Conservation (phyloP, 345 rosid species). For the Melaleuca alternifolia region DNA sequence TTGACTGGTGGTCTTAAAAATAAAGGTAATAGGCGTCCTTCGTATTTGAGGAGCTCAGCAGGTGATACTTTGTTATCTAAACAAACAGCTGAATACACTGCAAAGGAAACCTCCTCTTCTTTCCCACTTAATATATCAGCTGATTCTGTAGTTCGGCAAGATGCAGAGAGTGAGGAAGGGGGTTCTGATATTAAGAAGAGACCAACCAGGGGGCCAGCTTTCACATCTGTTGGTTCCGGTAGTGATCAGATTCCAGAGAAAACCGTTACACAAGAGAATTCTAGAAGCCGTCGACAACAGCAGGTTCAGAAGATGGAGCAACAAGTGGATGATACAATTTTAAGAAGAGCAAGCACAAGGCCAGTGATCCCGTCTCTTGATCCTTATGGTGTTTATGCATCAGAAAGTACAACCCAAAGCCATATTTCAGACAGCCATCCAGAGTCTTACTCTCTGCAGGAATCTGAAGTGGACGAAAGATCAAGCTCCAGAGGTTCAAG, state of each 20-base stretch:
- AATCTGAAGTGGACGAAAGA: slow-evolving; percentile 14
- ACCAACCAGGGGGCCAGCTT: slow-evolving; percentile 12
- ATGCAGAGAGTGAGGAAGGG: slow-evolving; percentile 12
- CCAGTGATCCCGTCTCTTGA: not conserved
- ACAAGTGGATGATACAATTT: not conserved
- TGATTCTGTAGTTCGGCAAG: slow-evolving; percentile 17
- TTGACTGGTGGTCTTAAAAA: slow-evolving; percentile 46
- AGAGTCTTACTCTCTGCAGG: slow-evolving; percentile 11
- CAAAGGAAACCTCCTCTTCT: slow-evolving; percentile 8
- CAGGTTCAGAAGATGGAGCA: slow-evolving; percentile 12
- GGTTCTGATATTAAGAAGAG: slow-evolving; percentile 10
- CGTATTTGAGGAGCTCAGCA: slow-evolving; percentile 21
- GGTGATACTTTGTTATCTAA: slow-evolving; percentile 12
- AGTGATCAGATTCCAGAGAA: not conserved
- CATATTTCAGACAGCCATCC: slow-evolving; percentile 13
- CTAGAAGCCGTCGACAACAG: slow-evolving; percentile 10
- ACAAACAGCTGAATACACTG: slow-evolving; percentile 19
- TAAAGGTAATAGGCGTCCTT: slow-evolving; percentile 35
- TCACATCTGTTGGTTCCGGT: not conserved
- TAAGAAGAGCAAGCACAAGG: not conserved
- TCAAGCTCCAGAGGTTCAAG: slow-evolving; percentile 16
- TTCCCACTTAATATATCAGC: slow-evolving; percentile 7
- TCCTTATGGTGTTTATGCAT: slow-evolving; percentile 20
- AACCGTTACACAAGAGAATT: not conserved
- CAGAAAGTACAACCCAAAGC: slow-evolving; percentile 14